Base-by-base conservation (phyloP, 2,329 filamentous ascomycete genomes). In the Diplodia sapinea region DNA sequence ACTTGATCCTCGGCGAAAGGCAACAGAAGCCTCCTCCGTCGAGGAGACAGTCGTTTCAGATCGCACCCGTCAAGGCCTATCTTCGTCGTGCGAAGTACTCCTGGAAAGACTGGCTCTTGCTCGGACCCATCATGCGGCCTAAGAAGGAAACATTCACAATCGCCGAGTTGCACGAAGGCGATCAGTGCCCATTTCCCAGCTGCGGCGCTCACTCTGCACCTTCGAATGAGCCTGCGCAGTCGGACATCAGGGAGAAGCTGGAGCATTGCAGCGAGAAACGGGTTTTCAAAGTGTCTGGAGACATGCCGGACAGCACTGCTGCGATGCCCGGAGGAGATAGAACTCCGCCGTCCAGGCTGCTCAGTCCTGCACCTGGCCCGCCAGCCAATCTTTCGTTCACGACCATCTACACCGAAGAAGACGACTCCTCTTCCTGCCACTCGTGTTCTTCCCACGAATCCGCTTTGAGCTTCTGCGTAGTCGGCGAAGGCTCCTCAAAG, bases 21-120 rank as follows among this genome's bases (percentile, higher is more conserved):
- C 38, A 61, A 1, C 40, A 33, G 26, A 33, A 43, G 4, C 4
- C 40, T 4, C 15, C 57, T 7, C 2, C 57, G 6, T 49, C 57
- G 9, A 49, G 57, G 11, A 43, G 57, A 12, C 57, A 49, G 17
- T 61, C 57, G 1, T 61, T 61, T 9, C 57, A 61, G 11, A 61
- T 61, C 4, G 29, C 57, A 3, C 57, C 57, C 4, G 29, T 61
- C 7, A 61, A 49, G 23, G 57, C 40, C 2, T 61, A 61, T 17
- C 40, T 61, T 13, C 57, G 40, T 29, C 40, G 40, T 7, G 57
- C 57, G 6, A 61, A 61, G 29, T 61, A 49, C 29, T 61, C 57
- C 0, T 61, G 57, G 57, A 61, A 61, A 61, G 57, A 61, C 12
- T 61, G 57, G 57, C 29, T 61, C 9, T 5, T 61, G 15, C 40